phyloP scores from a whole-genome alignment of 1,284 basidiomycete species.

The Caloboletus firmus region DNA sequence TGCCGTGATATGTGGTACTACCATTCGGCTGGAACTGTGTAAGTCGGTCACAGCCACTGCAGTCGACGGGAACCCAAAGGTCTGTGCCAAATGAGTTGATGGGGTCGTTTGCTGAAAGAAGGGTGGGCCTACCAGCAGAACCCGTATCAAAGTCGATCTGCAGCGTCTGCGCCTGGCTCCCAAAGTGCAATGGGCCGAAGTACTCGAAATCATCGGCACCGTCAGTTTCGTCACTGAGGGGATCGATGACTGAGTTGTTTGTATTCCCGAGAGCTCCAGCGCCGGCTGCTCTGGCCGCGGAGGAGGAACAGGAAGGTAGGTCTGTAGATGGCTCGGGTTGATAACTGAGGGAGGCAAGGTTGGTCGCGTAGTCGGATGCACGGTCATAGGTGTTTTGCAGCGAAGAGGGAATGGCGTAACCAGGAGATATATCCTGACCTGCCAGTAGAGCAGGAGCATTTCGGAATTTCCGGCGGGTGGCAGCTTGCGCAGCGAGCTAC shows the following conservation, averaged over 20 bases:
- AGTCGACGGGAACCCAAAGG: conserved; percentile 51
- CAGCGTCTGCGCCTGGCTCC: conserved; percentile 47
- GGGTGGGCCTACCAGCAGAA: conserved; percentile 38
- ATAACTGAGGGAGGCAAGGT: conserved; percentile 1
- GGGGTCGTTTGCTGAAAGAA: neutral
- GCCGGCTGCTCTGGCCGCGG: neutral
- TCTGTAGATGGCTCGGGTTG: neutral
- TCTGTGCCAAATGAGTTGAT: conserved; percentile 30
- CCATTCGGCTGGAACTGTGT: conserved; percentile 38
- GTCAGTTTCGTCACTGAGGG: conserved; percentile 26
- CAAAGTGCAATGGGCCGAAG: conserved; percentile 48
- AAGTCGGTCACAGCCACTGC: conserved; percentile 38
- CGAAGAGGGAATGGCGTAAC: conserved; percentile 16
- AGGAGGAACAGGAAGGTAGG: neutral
- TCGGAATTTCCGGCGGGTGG: conserved; percentile 19
- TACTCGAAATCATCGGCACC: conserved; percentile 47
- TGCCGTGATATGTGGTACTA: conserved; percentile 44
- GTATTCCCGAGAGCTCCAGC: neutral
- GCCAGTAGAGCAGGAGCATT: conserved; percentile 20
- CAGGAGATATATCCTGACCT: conserved; percentile 4
- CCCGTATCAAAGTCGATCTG: conserved; percentile 60
- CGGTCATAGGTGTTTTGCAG: conserved; percentile 17
- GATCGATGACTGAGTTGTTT: neutral
- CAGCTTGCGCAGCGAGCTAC: conserved; percentile 20
- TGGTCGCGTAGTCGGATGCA: conserved; percentile 21